A percentile compares a stretch with the other conserved stretches of the same genome.
Conservation (phyloP, 2,329 filamentous ascomycete species). For the Ascochyta rabiei region DNA sequence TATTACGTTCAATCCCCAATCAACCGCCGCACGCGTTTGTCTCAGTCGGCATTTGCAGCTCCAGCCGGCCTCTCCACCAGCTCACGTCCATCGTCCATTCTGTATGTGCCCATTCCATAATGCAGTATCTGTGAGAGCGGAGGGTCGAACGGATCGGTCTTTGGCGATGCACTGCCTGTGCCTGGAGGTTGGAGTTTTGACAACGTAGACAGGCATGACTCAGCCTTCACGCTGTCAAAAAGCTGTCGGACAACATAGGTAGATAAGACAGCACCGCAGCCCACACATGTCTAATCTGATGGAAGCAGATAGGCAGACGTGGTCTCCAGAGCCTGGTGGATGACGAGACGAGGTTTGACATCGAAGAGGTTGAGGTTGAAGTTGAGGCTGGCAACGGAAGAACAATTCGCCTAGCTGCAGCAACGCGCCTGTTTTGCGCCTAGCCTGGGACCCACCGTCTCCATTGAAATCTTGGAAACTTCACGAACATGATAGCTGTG, state of each 20-base stretch:
- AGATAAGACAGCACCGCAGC: not conserved
- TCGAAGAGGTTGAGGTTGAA: not conserved
- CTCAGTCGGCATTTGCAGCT: too few relatives aligned
- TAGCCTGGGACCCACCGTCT: not conserved
- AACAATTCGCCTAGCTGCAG: conserved; percentile 1
- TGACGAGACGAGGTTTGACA: not conserved
- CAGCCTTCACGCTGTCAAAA: not conserved
- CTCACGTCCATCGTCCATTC: not conserved
- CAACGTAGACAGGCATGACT: not conserved
- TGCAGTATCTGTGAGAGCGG: not conserved
- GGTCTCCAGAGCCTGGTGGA: not conserved
- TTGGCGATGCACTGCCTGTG: conserved; percentile 3
- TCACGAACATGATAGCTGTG: conserved; percentile 22
- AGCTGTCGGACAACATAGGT: not conserved
- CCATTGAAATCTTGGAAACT: conserved; percentile 19
- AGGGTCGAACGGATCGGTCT: not conserved
- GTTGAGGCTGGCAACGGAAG: not conserved
- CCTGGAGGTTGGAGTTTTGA: not conserved
- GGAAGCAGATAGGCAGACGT: conserved; percentile 9
- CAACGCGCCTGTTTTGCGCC: not conserved
- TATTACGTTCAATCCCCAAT: too few relatives aligned
- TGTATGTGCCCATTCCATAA: not conserved
- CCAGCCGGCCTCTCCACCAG: too few relatives aligned
- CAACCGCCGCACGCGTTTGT: too few relatives aligned
- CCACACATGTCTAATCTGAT: conserved; percentile 4